Base-by-base conservation (phyloP, 176 grass and related monocot species). In the Musa troglodytarum region DNA sequence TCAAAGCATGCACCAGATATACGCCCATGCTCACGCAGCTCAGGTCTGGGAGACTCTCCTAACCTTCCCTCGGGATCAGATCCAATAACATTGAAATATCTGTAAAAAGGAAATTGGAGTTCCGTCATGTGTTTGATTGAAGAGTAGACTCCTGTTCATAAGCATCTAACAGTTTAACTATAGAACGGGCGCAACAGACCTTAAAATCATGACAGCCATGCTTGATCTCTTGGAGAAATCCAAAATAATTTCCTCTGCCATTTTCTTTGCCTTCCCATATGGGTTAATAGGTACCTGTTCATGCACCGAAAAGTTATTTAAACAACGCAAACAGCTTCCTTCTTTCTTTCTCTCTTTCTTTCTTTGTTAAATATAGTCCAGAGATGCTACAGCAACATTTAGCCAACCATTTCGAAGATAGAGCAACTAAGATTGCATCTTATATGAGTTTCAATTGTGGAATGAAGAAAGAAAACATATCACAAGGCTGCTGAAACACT, bases 61-160 rank as follows among this genome's bases (percentile, higher is more conserved):
- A 96, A 66, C 65, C 87, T 86, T 9, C 92, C 92, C 87, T 89
- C 85, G 7, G 89, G 92, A 50, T 96, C 92, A 78, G 92, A 96
- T 70, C 92, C 92, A 78, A 96, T 96, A 68, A 96, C 92, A 69
- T 96, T 96, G 83, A 96, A 96, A 83, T 96, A 96, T 85, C 92
- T 96, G 63, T 57, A 12, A 54, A 56, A 1, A 76, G 15, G 12
- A 76, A 43, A 34, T 6, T 11, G 14, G 63, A 20, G 16, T 76
- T 28, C 3, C 16, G 23, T 52, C 3, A 43, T 43, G 34, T 43
- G 34, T 43, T 43, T 43, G 34, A 43, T 43, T 6, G 4, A 43
- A 43, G 34, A 43, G 34, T 43, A 43, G 4, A 43, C 34, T 43
- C 4, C 34, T 43, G 34, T 43, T 4, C 34, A 6, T 43, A 43